phyloP scores from a whole-genome alignment of 2,329 filamentous ascomycete species.

The Aphanoascus verrucosus region DNA sequence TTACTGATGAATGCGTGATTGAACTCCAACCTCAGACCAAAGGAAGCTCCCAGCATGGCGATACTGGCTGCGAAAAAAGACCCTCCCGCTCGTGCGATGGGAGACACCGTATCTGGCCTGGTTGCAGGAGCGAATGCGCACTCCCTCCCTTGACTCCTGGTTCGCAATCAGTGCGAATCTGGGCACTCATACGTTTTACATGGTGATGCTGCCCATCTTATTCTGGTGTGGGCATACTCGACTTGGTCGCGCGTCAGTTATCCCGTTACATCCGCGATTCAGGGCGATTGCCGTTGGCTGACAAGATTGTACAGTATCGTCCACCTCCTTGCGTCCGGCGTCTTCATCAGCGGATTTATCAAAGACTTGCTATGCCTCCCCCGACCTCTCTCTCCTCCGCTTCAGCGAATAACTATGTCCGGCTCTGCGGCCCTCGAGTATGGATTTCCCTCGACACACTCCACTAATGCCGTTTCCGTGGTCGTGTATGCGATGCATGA shows the following conservation, averaged over 20 bases:
- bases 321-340: constrained; percentile 65
- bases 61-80: constrained; percentile 66
- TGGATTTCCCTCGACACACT: constrained; percentile 93
- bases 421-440: constrained; percentile 91
- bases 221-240: constrained; percentile 91
- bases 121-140: constrained; percentile 69
- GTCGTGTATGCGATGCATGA: constrained; percentile 70
- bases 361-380: constrained; percentile 93
- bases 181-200: constrained; percentile 97
- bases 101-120: constrained; percentile 90
- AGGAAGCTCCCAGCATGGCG: constrained; percentile 78
- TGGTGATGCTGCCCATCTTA: constrained; percentile 84
- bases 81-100: constrained; percentile 81
- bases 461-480: constrained; percentile 91
- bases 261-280: constrained; percentile 2
- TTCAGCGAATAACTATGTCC: constrained; percentile 81
- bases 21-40: constrained; percentile 51
- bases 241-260: constrained; percentile 71
- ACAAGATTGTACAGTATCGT: constrained; percentile 35
- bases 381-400: constrained; percentile 77
- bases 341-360: constrained; percentile 82
- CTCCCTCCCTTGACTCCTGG: constrained; percentile 82
- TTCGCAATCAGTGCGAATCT: constrained; percentile 95
- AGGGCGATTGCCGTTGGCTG: constrained; percentile 9
- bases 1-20: constrained; percentile 15